Evolutionary conservation across 495 filamentous ascomycete species (phyloP).

Genomic region (Platismatia glauca): DNA sequence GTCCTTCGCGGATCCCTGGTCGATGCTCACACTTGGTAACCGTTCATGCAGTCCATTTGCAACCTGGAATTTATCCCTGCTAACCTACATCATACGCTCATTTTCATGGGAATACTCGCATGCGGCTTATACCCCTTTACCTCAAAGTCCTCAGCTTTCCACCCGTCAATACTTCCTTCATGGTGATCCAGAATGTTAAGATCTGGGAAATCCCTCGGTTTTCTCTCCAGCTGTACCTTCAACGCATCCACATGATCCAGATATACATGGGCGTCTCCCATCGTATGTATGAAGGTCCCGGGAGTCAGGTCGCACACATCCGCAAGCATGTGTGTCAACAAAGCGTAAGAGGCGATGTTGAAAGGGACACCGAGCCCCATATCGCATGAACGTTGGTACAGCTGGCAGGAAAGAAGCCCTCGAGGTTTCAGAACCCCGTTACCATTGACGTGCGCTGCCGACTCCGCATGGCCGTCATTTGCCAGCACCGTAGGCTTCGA

Average conservation of each 20-base stretch:
- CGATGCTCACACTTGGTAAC: background rate
- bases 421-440: constrained; percentile 36
- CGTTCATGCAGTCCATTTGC: background rate
- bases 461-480: constrained; percentile 1
- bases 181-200: constrained; percentile 58
- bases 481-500: constrained; percentile 18
- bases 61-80: background rate
- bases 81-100: constrained; percentile 61
- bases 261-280: constrained; percentile 97
- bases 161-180: constrained; percentile 66
- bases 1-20: background rate
- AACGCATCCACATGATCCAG: constrained; percentile 86
- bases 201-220: constrained; percentile 74
- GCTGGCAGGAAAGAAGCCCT: constrained; percentile 68
- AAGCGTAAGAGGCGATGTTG: constrained; percentile 90
- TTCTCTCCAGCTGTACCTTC: constrained; percentile 64
- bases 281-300: constrained; percentile 78
- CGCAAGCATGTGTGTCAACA: constrained; percentile 90
- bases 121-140: constrained; percentile 85
- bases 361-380: constrained; percentile 97
- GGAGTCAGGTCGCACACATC: constrained; percentile 74
- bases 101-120: constrained; percentile 90
- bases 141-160: constrained; percentile 80
- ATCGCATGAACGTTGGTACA: constrained; percentile 93
- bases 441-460: constrained; percentile 17